Percentiles rank a stretch among this genome's conserved stretches.
phyloP scores from a whole-genome alignment of 768 basidiomycete genomes.

The Serendipita sp. region DNA sequence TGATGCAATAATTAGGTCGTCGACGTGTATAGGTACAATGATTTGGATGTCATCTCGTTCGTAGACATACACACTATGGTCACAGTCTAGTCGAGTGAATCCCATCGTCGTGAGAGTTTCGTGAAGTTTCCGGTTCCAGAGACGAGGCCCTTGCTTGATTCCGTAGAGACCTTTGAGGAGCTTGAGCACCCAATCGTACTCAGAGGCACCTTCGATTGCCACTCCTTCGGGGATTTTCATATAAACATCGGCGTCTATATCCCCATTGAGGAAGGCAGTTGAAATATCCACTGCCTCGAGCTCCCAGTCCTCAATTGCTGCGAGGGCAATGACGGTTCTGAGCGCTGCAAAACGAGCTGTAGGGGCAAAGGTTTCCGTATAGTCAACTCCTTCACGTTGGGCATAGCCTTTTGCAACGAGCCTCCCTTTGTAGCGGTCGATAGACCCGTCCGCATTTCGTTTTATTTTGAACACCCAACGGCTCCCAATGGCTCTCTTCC shows the following conservation, averaged over 20 bases:
- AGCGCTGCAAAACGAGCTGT: slow-evolving; percentile 15
- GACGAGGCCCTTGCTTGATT: slow-evolving; percentile 1
- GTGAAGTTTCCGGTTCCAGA: neutral
- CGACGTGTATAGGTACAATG: neutral
- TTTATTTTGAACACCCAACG: slow-evolving; percentile 23
- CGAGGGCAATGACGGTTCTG: slow-evolving; percentile 17
- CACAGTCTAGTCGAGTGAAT: slow-evolving; percentile 1
- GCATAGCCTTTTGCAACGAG: slow-evolving; percentile 24
- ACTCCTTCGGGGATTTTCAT: slow-evolving; percentile 17
- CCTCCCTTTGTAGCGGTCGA: slow-evolving; percentile 20
- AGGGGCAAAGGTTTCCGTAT: slow-evolving; percentile 20
- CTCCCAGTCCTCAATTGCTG: slow-evolving; percentile 13
- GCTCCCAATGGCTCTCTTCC: slow-evolving; percentile 16
- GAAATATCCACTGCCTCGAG: slow-evolving; percentile 1
- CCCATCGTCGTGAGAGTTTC: neutral
- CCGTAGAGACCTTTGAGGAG: slow-evolving; percentile 1
- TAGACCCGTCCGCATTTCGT: slow-evolving; percentile 15
- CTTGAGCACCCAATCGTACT: neutral
- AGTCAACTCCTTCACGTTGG: slow-evolving; percentile 21
- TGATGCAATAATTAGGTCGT: neutral
- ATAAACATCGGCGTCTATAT: slow-evolving; percentile 18
- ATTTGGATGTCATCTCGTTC: neutral
- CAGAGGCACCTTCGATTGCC: neutral
- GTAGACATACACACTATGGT: neutral
- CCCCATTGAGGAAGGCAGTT: slow-evolving; percentile 10